A percentile compares a stretch with the other conserved stretches of the same genome.
These are phyloP conservation scores for Cystofilobasidium ferigula DNA, from an alignment of 768 basidiomycete genomes.

Conservation along the genomic window DNA sequence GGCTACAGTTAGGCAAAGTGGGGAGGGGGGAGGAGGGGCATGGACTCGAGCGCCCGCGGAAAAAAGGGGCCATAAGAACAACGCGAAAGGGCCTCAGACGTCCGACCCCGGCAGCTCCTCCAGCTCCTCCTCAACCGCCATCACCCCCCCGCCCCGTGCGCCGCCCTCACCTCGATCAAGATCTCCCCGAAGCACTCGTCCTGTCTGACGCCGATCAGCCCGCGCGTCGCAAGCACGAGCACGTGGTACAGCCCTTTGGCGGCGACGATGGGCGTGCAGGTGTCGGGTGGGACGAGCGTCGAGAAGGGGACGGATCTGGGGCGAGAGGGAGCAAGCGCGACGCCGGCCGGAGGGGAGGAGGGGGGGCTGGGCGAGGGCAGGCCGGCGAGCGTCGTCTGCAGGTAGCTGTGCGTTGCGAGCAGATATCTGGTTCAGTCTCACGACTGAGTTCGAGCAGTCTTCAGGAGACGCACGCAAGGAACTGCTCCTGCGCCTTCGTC, in stretches of 20 bases:
- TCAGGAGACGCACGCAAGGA: background rate
- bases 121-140: too few species aligned
- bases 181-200: slow-evolving; percentile 17
- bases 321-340: background rate
- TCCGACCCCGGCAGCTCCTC: too few species aligned
- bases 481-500: background rate
- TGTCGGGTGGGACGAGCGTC: slow-evolving; percentile 15
- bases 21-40: too few species aligned
- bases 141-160: too few species aligned
- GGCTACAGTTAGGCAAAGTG: too few species aligned
- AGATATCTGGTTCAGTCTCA: too few species aligned
- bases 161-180: slow-evolving; percentile 4
- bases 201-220: slow-evolving; percentile 12
- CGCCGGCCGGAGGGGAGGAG: background rate
- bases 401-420: background rate
- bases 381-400: slow-evolving; percentile 5
- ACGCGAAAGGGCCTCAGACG: too few species aligned
- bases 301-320: background rate
- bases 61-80: too few species aligned
- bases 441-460: too few species aligned
- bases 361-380: background rate
- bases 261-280: slow-evolving; percentile 1
- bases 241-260: slow-evolving; percentile 23
- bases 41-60: too few species aligned
- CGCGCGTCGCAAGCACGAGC: slow-evolving; percentile 21